phyloP scores from a whole-genome alignment of 106 monocot species.

The Iris macrosiphon region DNA sequence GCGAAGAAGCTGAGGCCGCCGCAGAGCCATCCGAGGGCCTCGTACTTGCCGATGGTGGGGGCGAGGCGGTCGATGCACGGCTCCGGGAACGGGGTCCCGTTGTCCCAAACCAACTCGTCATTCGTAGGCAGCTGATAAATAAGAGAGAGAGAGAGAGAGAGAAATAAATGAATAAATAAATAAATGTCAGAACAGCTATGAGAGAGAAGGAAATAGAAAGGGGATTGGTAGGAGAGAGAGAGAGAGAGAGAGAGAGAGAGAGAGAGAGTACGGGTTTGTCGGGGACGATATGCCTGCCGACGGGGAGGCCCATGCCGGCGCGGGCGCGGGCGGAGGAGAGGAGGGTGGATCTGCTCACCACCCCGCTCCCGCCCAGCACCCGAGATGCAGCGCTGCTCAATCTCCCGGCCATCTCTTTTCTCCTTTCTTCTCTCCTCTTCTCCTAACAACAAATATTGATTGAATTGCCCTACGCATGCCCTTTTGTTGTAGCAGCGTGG shows the following conservation, averaged over 20 bases:
- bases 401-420: slow-evolving; percentile 48
- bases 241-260: background rate
- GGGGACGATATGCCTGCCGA: slow-evolving; percentile 85
- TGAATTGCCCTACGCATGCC: too few relatives aligned
- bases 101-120: slow-evolving; percentile 91
- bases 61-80: slow-evolving; percentile 90
- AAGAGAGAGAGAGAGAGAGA: background rate
- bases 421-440: background rate
- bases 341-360: slow-evolving; percentile 30
- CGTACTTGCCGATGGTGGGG: slow-evolving; percentile 82
- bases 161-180: background rate
- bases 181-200: background rate
- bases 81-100: slow-evolving; percentile 86
- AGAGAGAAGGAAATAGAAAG: background rate
- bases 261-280: slow-evolving; percentile 48
- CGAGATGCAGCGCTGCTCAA: slow-evolving; percentile 60
- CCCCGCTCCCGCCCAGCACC: slow-evolving; percentile 47
- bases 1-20: slow-evolving; percentile 86
- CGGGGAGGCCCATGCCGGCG: slow-evolving; percentile 92
- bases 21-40: slow-evolving; percentile 89
- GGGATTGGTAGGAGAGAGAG: background rate
- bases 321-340: slow-evolving; percentile 48
- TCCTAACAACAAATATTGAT: too few relatives aligned
- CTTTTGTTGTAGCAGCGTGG: too few relatives aligned
- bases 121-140: slow-evolving; percentile 45